These are phyloP conservation scores for Rhodomyrtus tomentosa DNA, from an alignment of 345 rosid species.

Conservation along the genomic window DNA sequence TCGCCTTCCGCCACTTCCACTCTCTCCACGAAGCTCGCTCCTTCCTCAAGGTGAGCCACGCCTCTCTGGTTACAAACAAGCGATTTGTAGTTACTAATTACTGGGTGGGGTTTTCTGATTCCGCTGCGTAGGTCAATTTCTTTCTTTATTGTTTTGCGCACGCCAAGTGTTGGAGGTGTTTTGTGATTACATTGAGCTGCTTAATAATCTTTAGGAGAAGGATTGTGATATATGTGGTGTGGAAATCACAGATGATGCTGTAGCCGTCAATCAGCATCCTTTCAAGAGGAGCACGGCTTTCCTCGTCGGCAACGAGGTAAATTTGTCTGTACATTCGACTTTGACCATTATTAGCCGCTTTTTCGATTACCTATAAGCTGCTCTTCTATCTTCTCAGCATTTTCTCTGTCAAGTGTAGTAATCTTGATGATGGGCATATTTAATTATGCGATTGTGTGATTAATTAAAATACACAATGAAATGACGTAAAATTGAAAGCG, in stretches of 20 bases:
- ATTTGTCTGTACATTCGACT: not conserved
- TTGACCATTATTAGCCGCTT: not conserved
- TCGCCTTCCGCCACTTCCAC: slow-evolving; percentile 80
- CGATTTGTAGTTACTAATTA: not conserved
- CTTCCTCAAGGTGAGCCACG: slow-evolving; percentile 51
- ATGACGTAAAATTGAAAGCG: not conserved
- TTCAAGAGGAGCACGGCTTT: slow-evolving; percentile 78
- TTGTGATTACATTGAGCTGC: not conserved
- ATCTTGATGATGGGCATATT: not conserved
- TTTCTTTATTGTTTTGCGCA: not conserved
- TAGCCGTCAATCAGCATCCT: slow-evolving; percentile 64
- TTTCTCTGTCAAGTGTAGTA: rapidly evolving
- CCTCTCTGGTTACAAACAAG: not conserved
- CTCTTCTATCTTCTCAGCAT: not conserved
- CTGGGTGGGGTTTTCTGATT: not conserved
- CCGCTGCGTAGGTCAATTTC: not conserved
- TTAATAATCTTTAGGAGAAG: slow-evolving; percentile 28
- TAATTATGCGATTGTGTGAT: not conserved
- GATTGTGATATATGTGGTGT: slow-evolving; percentile 96
- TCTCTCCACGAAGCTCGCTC: slow-evolving; percentile 60
- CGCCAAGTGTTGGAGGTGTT: not conserved
- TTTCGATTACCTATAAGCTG: not conserved
- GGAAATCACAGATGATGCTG: slow-evolving; percentile 75
- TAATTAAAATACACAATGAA: not conserved
- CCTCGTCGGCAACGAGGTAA: slow-evolving; percentile 92